Base-by-base conservation (phyloP, 2,329 filamentous ascomycete species). In the Cordyceps javanica region DNA sequence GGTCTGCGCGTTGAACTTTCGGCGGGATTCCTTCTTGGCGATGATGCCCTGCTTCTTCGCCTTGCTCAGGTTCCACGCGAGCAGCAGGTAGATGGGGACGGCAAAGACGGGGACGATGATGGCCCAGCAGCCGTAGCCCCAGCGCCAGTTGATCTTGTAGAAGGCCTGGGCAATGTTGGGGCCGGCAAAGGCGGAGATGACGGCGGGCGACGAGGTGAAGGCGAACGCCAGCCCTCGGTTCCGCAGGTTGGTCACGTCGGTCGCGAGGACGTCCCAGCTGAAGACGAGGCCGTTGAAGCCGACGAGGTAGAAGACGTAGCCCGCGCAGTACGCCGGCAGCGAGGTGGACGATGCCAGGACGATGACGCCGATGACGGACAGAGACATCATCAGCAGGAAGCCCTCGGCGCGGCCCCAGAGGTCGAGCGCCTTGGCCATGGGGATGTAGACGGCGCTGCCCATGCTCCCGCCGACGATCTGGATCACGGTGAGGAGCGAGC, bases 381-480 rank as follows among this genome's bases (percentile, higher is more conserved):
- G 73, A 25, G 69, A 57, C 1, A 80, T 73, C 69, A 82, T 82
- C 50, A 82, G 62, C 30, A 79, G 70, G 65, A 84, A 83, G 10
- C 82, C 83, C 62, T 85, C 77, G 13, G 83, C 77, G 38, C 85
- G 80, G 50, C 83, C 85, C 74, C 82, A 87, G 36, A 87, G 72
- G 67, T 88, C 81, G 48, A 86, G 74, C 11, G 85, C 70, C 65
- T 87, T 87, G 32, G 85, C 68, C 69, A 85, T 75, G 2, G 84
- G 82, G 4, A 86, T 23, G 30, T 56, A 56, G 28, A 56, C 41
- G 34, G 25, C 54, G 16, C 54, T 28, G 16, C n/a, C 21, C 44
- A 56, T 30, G 34, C 21, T 41, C n/a, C 25, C 19, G 23, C 30
- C n/a, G 8, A 56, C 54, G 11, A 56, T 11, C 5, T 38, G 16